These are phyloP conservation scores for Stereum hirsutum DNA, from an alignment of 1,284 basidiomycete genomes.

Conservation along the genomic window DNA sequence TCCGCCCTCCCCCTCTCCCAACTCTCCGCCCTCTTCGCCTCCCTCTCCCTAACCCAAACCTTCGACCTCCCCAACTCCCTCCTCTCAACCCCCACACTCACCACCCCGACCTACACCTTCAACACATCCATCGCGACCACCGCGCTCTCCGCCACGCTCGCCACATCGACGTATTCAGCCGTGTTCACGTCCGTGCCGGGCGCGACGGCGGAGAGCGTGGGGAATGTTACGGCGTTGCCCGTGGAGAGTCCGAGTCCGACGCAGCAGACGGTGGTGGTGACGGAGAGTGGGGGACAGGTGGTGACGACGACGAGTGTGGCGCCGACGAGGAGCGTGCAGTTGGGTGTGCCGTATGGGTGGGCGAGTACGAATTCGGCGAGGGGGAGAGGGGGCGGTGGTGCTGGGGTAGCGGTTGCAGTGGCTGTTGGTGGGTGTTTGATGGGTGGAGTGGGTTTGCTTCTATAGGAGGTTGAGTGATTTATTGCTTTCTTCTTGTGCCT, in stretches of 20 bases:
- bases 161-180: slow-evolving; percentile 58
- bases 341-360: slow-evolving; percentile 26
- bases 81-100: slow-evolving; percentile 56
- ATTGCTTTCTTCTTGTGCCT: too few species aligned
- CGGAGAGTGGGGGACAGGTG: slow-evolving; percentile 22
- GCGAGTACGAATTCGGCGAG: too few species aligned
- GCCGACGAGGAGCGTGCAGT: slow-evolving; percentile 19
- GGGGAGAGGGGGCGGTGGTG: too few species aligned
- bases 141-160: slow-evolving; percentile 50
- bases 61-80: slow-evolving; percentile 74
- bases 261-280: slow-evolving; percentile 24
- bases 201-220: slow-evolving; percentile 13
- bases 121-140: slow-evolving; percentile 54
- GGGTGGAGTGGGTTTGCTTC: too few species aligned
- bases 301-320: slow-evolving; percentile 19
- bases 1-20: slow-evolving; percentile 21
- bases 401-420: too few species aligned
- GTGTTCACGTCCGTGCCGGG: slow-evolving; percentile 27
- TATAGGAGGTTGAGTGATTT: too few species aligned
- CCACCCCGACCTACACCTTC: slow-evolving; percentile 62
- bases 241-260: slow-evolving; percentile 24
- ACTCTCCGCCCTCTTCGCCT: slow-evolving; percentile 49
- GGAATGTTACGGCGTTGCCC: slow-evolving; percentile 23
- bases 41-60: slow-evolving; percentile 51
- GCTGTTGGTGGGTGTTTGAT: too few species aligned